Base-by-base conservation (phyloP, 2,329 filamentous ascomycete species). In the Calonectria hongkongensis region DNA sequence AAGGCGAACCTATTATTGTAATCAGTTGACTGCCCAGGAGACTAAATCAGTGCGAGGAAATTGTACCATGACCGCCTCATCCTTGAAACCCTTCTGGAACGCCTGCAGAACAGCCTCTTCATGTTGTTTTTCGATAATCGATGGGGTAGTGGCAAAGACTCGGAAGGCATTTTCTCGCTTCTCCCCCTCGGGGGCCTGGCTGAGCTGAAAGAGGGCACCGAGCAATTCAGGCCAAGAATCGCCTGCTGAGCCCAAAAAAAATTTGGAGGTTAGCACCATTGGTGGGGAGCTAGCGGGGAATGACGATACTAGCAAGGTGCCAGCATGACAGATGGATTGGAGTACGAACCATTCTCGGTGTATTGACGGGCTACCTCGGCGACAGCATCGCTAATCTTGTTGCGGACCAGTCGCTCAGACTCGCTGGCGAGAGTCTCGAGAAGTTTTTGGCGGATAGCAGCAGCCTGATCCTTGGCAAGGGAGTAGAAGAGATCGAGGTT, bases 331-430 rank as follows among this genome's bases (percentile, higher is more conserved):
- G 41, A 3, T 41, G 30, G 10, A 30, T 33, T 50, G 58, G 67
- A 39, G 13, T 66, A 87, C 92, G 84, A 89, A 98, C 95, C 93
- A 81, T 94, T 95, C 80, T 98, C 97, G 54, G 94, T 94, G 85
- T 98, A 98, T 86, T 99, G 95, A 81, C 97, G 92, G 54, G 96
- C 97, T 73, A 99, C 89, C 85, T 99, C 97, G 28, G 97, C 97
- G 74, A 98, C 94, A n/a, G 96, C 95, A 85, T 99, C 97, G 79
- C 96, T 97, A 82, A 98, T 94, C 86, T 99, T 99, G 87, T 98
- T 97, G 80, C 97, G 91, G 58, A 98, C 94, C 47, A 91, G 88
- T 74, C 92, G 90, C 74, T 94, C 91, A 27, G 90, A 87, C 86
- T 98, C 97, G 74, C 88, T 88, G 71, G 91, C 91, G 66, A 98